Conservation (phyloP, 345 rosid genomes). For the Anacardium occidentale region DNA sequence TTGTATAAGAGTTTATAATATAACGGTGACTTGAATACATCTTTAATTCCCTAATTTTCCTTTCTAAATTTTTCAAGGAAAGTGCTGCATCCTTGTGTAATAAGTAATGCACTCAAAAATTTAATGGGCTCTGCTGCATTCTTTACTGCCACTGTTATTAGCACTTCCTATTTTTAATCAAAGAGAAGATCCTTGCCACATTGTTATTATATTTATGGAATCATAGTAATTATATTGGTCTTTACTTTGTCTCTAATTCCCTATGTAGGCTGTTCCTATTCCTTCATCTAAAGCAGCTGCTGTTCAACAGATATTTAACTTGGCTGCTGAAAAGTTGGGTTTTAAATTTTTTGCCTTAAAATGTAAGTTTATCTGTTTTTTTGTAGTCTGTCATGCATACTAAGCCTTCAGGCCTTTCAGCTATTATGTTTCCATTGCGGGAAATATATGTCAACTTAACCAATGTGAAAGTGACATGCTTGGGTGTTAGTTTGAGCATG, state of each 20-base stretch:
- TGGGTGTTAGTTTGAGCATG: neutral
- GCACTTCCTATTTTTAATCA: neutral
- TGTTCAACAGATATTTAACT: slow-evolving; percentile 60
- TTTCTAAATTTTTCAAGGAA: neutral
- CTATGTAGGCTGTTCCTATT: slow-evolving; percentile 67
- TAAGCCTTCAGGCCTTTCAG: neutral
- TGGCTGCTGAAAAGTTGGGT: slow-evolving; percentile 88
- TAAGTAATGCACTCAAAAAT: neutral
- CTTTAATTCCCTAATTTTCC: neutral
- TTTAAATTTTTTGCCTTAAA: slow-evolving; percentile 58
- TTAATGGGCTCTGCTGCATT: neutral
- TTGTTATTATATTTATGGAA: neutral
- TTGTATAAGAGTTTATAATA: neutral
- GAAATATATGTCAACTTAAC: neutral
- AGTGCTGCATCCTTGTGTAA: neutral
- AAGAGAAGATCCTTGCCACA: neutral
- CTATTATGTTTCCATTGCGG: neutral
- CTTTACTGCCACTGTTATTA: neutral
- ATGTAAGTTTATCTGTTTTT: slow-evolving; percentile 41
- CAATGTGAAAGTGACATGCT: slow-evolving; percentile 1
- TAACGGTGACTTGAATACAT: neutral
- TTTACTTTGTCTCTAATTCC: neutral
- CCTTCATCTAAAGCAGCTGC: slow-evolving; percentile 66
- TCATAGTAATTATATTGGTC: neutral
- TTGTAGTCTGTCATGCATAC: slow-evolving; percentile 7